Evolutionary conservation across 169 alveolate species (phyloP).

Genomic region (Plasmodium cynomolgi): DNA sequence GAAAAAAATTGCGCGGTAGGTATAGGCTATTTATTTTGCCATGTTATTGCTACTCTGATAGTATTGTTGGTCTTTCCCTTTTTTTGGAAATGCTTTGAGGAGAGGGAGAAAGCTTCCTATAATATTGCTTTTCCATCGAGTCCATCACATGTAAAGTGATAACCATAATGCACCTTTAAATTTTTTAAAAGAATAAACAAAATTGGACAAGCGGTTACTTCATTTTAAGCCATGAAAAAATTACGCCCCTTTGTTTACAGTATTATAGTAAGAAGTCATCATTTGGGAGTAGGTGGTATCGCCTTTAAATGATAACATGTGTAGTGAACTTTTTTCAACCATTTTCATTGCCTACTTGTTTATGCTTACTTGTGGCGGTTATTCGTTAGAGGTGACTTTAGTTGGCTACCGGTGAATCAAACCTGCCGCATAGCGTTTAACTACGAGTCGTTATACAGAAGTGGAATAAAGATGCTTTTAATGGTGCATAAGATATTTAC

Average conservation of each 20-base stretch:
- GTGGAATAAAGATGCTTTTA: background rate
- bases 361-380: background rate
- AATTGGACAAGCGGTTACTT: background rate
- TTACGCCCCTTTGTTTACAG: background rate
- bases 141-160: background rate
- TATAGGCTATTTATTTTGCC: background rate
- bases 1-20: background rate
- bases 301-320: background rate
- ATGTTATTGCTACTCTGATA: background rate
- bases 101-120: background rate
- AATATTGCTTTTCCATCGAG: background rate
- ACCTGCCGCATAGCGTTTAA: background rate
- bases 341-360: background rate
- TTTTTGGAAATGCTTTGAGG: background rate
- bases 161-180: background rate
- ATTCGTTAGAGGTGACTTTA: background rate
- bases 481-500: background rate
- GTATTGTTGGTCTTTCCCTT: background rate
- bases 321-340: background rate
- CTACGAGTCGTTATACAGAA: background rate
- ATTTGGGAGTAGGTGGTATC: background rate
- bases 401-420: background rate
- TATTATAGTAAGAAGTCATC: background rate
- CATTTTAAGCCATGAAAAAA: background rate
- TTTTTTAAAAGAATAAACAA: background rate